Conservation (phyloP, 352 stramenopile genomes). For the Saprolegnia diclina region DNA sequence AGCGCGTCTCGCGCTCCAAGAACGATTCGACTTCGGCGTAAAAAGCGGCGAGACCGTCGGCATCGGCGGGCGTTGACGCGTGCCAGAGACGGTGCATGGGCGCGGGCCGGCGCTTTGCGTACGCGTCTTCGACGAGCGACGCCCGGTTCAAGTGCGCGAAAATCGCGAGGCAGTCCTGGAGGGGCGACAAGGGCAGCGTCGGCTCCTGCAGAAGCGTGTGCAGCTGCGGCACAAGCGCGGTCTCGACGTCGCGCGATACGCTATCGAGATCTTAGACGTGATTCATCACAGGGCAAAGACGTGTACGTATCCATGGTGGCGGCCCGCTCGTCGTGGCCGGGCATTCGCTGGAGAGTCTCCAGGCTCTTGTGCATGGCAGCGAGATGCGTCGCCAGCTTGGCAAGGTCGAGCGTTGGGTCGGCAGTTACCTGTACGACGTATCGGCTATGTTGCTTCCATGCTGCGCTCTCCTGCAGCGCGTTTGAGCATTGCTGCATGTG, state of each 20-base stretch:
- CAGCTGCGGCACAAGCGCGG: conserved; percentile 5
- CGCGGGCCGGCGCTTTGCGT: conserved; percentile 9
- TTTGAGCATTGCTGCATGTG: conserved; percentile 25
- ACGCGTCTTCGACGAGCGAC: neutral
- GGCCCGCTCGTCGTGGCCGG: conserved; percentile 12
- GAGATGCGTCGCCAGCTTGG: conserved; percentile 16
- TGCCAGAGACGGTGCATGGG: conserved; percentile 24
- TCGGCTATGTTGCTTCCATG: conserved; percentile 25
- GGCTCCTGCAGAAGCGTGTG: neutral
- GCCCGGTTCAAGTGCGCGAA: neutral
- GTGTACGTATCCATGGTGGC: conserved; percentile 15
- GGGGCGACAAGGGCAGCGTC: neutral
- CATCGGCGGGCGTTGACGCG: neutral
- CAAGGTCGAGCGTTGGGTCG: neutral
- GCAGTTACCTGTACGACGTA: conserved; percentile 1
- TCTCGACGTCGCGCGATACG: conserved; percentile 4
- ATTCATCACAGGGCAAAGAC: neutral
- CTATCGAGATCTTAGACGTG: neutral
- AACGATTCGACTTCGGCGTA: conserved; percentile 14
- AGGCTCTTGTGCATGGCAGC: conserved; percentile 26
- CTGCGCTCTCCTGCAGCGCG: conserved; percentile 20
- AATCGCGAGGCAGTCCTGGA: conserved; percentile 13
- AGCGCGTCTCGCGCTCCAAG: conserved; percentile 5
- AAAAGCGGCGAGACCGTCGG: neutral
- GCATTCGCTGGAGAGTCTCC: conserved; percentile 15